phyloP scores from a whole-genome alignment of 371 early-diverging fungal species.

The Blakeslea trispora region DNA sequence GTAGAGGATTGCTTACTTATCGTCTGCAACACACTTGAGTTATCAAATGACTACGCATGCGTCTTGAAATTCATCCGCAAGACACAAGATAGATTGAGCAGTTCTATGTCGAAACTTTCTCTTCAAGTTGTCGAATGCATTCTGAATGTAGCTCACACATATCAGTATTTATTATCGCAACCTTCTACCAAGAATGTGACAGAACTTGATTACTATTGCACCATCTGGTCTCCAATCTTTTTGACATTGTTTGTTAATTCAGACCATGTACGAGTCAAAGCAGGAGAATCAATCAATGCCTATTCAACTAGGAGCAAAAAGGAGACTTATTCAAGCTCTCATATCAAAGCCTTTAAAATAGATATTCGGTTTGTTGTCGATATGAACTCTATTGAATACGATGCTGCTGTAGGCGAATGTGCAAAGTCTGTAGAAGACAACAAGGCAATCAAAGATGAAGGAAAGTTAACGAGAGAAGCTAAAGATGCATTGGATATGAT shows the following conservation, averaged over 20 bases:
- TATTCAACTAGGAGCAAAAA: slow-evolving; percentile 6
- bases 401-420: slow-evolving; percentile 6
- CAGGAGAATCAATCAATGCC: slow-evolving; percentile 5
- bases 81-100: not conserved
- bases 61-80: slow-evolving; percentile 2
- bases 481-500: slow-evolving; percentile 8
- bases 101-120: not conserved
- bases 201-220: slow-evolving; percentile 6
- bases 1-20: slow-evolving; percentile 10
- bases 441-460: slow-evolving; percentile 13
- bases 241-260: slow-evolving; percentile 6
- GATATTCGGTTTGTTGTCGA: slow-evolving; percentile 13
- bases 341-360: slow-evolving; percentile 8
- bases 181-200: slow-evolving; percentile 1
- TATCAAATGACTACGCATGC: slow-evolving; percentile 14
- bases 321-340: not conserved
- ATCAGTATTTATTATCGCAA: not conserved
- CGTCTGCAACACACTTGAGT: slow-evolving; percentile 8
- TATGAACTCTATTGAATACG: not conserved
- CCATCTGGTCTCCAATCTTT: slow-evolving; percentile 3
- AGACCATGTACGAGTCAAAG: slow-evolving; percentile 4
- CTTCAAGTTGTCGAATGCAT: not conserved
- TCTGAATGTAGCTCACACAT: not conserved
- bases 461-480: slow-evolving; percentile 11
- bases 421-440: slow-evolving; percentile 3